A percentile compares a stretch with the other conserved stretches of the same genome.
These are phyloP conservation scores for Pyricularia sp. DNA, from an alignment of 2,329 filamentous ascomycete genomes.

Conservation along the genomic window DNA sequence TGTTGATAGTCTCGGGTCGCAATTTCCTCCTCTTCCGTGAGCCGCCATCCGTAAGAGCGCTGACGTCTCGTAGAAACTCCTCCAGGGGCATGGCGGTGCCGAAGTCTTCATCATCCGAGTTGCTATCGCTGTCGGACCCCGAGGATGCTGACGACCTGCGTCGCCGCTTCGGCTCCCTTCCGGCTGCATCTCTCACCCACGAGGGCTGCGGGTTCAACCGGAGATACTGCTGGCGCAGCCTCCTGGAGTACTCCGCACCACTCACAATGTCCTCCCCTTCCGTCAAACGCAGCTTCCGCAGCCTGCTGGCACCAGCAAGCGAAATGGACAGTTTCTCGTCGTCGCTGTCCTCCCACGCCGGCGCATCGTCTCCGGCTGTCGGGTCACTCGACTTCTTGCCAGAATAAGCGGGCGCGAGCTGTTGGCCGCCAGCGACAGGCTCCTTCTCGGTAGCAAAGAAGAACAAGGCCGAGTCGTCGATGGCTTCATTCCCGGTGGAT, in stretches of 20 bases:
- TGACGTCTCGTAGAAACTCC: constrained; percentile 45
- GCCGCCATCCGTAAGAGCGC: constrained; percentile 16
- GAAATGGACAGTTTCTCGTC: constrained; percentile 83
- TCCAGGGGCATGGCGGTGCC: constrained; percentile 68
- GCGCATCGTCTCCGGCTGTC: constrained; percentile 25
- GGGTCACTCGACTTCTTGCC: constrained; percentile 6
- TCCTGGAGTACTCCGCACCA: constrained; percentile 74
- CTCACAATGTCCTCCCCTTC: constrained; percentile 80
- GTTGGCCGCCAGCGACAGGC: constrained; percentile 24
- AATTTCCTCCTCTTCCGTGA: constrained; percentile 58
- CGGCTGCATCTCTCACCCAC: constrained; percentile 46
- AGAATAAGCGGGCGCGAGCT: constrained; percentile 15
- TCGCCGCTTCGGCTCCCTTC: constrained; percentile 39
- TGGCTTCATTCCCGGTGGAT: constrained; percentile 10
- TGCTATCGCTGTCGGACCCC: neutral
- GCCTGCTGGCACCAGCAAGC: constrained; percentile 60
- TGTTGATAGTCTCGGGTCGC: constrained; percentile 79
- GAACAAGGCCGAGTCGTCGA: constrained; percentile 73
- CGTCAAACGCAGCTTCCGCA: constrained; percentile 74
- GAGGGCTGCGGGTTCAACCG: constrained; percentile 49
- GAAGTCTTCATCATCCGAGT: constrained; percentile 18
- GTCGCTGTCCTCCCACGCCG: constrained; percentile 91
- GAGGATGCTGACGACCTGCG: constrained; percentile 15
- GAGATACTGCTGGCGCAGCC: constrained; percentile 70
- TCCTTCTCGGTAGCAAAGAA: constrained; percentile 63